Base-by-base conservation (phyloP, 345 rosid species). In the Pelargonium nanum region DNA sequence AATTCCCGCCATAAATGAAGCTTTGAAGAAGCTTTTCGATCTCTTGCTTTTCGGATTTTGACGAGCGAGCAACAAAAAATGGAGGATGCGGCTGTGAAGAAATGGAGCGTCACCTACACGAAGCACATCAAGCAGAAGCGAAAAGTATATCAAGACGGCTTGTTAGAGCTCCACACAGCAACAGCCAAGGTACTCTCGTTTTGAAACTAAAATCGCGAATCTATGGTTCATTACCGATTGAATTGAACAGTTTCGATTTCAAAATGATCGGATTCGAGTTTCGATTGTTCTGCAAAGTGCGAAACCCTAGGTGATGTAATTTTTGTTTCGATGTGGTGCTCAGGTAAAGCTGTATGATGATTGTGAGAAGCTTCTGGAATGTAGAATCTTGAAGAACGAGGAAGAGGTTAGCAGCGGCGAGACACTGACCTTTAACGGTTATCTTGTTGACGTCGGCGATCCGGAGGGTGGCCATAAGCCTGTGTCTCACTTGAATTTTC, bases 91-190 rank as follows among this genome's bases (percentile, higher is more conserved):
- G 63, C 58, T 12, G 65, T 64, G 73, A 72, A 65, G 82, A 76
- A 86, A 73, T 89, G 95, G 96, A 72, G 64, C 55, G 89, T 83
- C 44, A 77, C 89, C 72, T 92, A 81, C 77, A 87, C 98, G 63
- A 87, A 87, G 78, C 91, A 92, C 70, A 34, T 89, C 40, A 85
- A 80, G 65, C 88, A 87, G 77, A 89, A 85, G 81, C 71, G 94
- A 55, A 89, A 92, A 70, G 78, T 81, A 59, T 92, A 81, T 53
- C 85, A 84, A 64, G 95, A 89, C 68, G 98, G 97, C 55, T 81
- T 81, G 80, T 59, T 92, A 22, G 81, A 78, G 56, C 74, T 82
- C 48, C 75, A 77, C 34, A 22, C 72, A 74, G 28, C 82, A 60
- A 59, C 75, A 57, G 72, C 64, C 75, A 87, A 89, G 88, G 98